phyloP scores from a whole-genome alignment of 2,329 filamentous ascomycete species.

The Ophiocordyceps australis region DNA sequence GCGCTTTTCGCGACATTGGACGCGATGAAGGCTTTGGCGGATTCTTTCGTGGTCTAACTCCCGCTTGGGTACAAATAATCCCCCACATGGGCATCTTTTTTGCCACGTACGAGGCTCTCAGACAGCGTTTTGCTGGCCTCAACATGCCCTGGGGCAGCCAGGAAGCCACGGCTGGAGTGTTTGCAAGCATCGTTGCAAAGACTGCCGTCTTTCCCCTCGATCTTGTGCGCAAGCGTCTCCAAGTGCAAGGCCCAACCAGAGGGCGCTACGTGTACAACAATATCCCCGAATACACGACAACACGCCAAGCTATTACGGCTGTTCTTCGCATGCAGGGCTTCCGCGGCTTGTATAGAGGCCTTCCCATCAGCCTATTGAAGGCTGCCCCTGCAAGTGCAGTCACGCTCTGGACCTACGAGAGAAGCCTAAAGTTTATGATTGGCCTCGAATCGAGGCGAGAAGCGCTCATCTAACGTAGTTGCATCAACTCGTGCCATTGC shows the following conservation, averaged over 20 bases:
- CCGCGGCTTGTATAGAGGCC: constrained; percentile 69
- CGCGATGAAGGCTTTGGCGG: constrained; percentile 57
- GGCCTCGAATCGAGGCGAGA: constrained; percentile 13
- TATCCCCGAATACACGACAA: constrained; percentile 65
- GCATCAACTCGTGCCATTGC: neutral
- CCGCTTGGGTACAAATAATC: constrained; percentile 72
- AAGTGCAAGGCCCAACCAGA: constrained; percentile 85
- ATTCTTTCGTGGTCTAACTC: constrained; percentile 76
- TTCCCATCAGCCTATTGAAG: constrained; percentile 81
- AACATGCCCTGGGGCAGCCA: constrained; percentile 54
- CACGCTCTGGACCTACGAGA: constrained; percentile 90
- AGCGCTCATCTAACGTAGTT: constrained; percentile 7
- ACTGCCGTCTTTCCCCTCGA: constrained; percentile 86
- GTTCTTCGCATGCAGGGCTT: constrained; percentile 60
- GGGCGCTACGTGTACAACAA: constrained; percentile 64
- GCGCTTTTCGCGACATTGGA: constrained; percentile 55
- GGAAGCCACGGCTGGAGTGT: constrained; percentile 66
- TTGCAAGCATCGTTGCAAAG: constrained; percentile 69
- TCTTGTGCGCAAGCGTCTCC: constrained; percentile 77
- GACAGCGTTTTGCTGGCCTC: constrained; percentile 35
- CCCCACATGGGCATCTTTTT: constrained; percentile 98
- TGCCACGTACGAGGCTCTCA: constrained; percentile 63
- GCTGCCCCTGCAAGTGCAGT: constrained; percentile 84
- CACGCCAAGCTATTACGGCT: constrained; percentile 43
- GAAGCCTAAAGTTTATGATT: constrained; percentile 43